These are phyloP conservation scores for Chlorella sp. DNA, from an alignment of 139 green algal species.

Conservation along the genomic window DNA sequence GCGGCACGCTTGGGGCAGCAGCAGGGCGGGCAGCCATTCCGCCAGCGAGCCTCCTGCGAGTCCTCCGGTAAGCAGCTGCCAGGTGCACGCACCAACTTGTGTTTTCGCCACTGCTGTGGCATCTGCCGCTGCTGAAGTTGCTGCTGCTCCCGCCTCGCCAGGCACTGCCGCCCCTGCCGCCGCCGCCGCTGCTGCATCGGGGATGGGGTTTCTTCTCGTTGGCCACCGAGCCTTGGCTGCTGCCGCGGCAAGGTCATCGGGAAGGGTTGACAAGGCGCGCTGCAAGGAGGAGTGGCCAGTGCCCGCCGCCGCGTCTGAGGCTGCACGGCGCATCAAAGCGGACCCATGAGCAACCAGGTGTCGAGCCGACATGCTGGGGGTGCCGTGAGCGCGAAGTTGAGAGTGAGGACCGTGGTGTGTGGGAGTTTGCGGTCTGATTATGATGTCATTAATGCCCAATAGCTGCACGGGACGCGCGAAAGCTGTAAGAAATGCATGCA, in stretches of 20 bases:
- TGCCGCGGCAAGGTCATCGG: conserved; percentile 36
- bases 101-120: conserved; percentile 2
- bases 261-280: conserved; percentile 35
- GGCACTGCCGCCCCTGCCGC: not conserved
- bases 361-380: not conserved
- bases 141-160: not conserved
- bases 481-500: too few relatives aligned
- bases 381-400: too few relatives aligned
- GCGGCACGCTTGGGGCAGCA: not conserved
- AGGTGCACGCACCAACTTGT: not conserved
- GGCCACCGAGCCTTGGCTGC: conserved; percentile 19
- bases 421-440: too few relatives aligned
- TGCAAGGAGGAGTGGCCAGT: not conserved
- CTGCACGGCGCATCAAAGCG: not conserved
- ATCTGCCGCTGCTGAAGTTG: not conserved
- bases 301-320: not conserved
- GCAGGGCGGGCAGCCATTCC: not conserved
- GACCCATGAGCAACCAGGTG: not conserved
- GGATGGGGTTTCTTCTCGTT: not conserved
- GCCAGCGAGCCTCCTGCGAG: not conserved
- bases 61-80: not conserved
- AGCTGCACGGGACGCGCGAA: too few relatives aligned
- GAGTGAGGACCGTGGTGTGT: too few relatives aligned
- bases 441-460: too few relatives aligned
- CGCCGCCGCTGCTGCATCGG: not conserved